Base-by-base conservation (phyloP, 768 basidiomycete genomes). In the Pleurotus citrinopileatus region DNA sequence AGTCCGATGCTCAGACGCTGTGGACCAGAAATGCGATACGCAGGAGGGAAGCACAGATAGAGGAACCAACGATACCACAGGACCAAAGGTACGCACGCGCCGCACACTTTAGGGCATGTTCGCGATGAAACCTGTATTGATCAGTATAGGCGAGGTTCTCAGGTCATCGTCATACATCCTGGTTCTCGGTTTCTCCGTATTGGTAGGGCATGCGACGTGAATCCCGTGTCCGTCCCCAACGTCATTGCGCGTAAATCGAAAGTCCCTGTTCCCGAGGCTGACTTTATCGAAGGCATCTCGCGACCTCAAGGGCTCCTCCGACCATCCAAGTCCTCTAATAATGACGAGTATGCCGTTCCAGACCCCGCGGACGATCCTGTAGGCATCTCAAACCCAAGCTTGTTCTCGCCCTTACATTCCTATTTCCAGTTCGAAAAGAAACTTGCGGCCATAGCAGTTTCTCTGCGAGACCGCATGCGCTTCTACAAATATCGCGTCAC, bases 401-500 rank as follows among this genome's bases (percentile, higher is more conserved):
- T 17, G 25, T n/a, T 45, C 54, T 37, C 13, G 32, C 27, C 6
- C 15, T 19, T 42, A 10, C 27, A 34, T 52, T 42, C n/a, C n/a
- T n/a, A 37, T 29, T 27, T 48, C 10, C 50, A 91, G 89, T 89
- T 93, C 55, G 84, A 90, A 56, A 76, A 79, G 20, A 93, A 93
- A 63, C 78, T 96, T 23, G 76, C 84, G 2, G 82, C 83, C 3
- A 84, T 91, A 17, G 79, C 80, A 1, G 69, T 82, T 36, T 90
- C 90, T 2, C 75, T 93, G 37, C 82, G 89, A 22, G 90, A 91
- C 52, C 75, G 90, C 50, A 91, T 92, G 90, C 79, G 84, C 26
- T 92, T 92, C 65, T 92, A 92, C 69, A 91, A 91, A 67, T 74
- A 91, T 53, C 80, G 79, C 50, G 87, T 85, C 52, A 92, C 83